Conservation (phyloP, 257 asterid species). For the Ocimum tenuiflorum region DNA sequence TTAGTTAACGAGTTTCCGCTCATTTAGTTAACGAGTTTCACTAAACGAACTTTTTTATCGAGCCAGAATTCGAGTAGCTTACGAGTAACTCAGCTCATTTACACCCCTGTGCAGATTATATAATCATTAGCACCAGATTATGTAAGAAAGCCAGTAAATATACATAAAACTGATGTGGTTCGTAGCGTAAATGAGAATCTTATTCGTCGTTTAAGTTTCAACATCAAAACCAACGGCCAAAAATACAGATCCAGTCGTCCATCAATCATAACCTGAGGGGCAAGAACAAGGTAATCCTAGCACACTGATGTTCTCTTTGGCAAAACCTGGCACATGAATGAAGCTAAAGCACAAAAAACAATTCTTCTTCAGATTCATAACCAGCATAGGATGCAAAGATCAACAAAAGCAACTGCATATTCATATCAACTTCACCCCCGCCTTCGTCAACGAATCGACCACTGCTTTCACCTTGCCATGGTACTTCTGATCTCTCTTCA, state of each 20-base stretch:
- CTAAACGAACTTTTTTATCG: no score
- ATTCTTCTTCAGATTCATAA: neutral
- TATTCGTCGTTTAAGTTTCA: neutral
- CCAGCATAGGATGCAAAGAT: slow-evolving; percentile 7
- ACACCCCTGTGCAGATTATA: no score
- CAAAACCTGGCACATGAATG: neutral
- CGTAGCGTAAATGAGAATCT: neutral
- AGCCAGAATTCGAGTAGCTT: no score
- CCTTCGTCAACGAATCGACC: slow-evolving; percentile 57
- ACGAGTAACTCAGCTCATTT: no score
- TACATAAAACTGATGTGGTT: neutral
- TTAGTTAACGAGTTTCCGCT: no score
- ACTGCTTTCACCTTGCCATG: slow-evolving; percentile 92
- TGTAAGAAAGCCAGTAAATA: neutral
- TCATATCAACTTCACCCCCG: slow-evolving; percentile 61
- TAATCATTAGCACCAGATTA: neutral
- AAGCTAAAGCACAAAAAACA: neutral
- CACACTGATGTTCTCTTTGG: neutral
- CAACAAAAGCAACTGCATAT: neutral
- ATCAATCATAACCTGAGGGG: neutral
- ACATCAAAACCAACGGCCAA: neutral
- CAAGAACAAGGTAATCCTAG: neutral
- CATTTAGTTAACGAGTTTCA: no score
- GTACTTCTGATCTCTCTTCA: slow-evolving; percentile 69
- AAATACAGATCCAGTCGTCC: neutral